Conservation (phyloP, 2,329 filamentous ascomycete genomes). For the Corinectria fuckeliana region DNA sequence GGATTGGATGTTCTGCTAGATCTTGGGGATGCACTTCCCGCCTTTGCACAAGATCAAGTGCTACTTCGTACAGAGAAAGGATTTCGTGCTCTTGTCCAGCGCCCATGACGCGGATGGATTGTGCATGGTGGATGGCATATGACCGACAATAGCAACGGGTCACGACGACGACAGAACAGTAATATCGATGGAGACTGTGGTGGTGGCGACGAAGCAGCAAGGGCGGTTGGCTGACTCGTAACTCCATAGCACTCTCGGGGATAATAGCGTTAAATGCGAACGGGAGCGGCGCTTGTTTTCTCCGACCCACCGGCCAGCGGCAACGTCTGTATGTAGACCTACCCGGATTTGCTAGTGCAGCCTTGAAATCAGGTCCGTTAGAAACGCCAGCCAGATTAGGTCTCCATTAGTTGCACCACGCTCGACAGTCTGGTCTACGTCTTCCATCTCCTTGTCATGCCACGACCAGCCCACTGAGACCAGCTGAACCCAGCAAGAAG, state of each 20-base stretch:
- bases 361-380: slow-evolving; percentile 23
- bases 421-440: slow-evolving; percentile 1
- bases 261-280: slow-evolving; percentile 1
- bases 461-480: not conserved
- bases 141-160: not conserved
- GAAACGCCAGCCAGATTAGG: slow-evolving; percentile 23
- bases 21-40: slow-evolving; percentile 29
- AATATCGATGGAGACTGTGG: not conserved
- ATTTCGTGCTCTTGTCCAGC: slow-evolving; percentile 3
- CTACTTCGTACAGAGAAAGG: not conserved
- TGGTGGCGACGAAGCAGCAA: not conserved
- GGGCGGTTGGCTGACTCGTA: not conserved
- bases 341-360: too few species aligned
- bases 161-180: not conserved
- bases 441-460: slow-evolving; percentile 10
- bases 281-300: slow-evolving; percentile 18
- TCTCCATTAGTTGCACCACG: not conserved
- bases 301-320: slow-evolving; percentile 6
- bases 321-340: not conserved
- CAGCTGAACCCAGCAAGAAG: not conserved
- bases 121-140: not conserved
- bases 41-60: slow-evolving; percentile 16
- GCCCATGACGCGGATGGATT: not conserved
- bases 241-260: too few species aligned
- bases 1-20: slow-evolving; percentile 14